Conservation (phyloP, 441 rosid species). For the Gossypium schwendimanii region DNA sequence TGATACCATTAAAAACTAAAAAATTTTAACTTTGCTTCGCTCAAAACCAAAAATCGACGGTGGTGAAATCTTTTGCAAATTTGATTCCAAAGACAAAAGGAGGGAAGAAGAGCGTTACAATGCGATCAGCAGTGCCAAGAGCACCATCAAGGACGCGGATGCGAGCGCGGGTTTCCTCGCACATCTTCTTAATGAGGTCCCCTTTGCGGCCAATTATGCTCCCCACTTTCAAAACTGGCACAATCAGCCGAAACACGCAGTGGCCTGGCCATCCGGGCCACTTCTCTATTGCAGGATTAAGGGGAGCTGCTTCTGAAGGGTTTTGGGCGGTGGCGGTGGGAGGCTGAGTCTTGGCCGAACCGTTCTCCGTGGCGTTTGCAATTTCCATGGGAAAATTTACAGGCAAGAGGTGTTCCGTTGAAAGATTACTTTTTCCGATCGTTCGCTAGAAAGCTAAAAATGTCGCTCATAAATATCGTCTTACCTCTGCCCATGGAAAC, state of each 20-base stretch:
- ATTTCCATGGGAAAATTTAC: background rate
- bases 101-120: conserved; percentile 24
- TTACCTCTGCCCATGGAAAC: too few relatives aligned
- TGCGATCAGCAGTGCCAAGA: conserved; percentile 53
- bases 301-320: conserved; percentile 8
- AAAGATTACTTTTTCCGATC: background rate
- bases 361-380: background rate
- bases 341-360: background rate
- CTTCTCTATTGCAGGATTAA: conserved; percentile 30
- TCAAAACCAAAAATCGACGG: background rate
- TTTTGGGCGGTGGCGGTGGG: background rate
- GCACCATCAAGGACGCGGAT: conserved; percentile 60
- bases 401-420: background rate
- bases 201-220: conserved; percentile 62
- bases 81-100: background rate
- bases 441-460: too few relatives aligned
- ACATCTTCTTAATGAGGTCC: conserved; percentile 56
- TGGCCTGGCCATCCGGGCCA: conserved; percentile 81
- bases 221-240: conserved; percentile 58
- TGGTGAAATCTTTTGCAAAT: background rate
- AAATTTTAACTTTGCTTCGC: too few relatives aligned
- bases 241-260: conserved; percentile 56
- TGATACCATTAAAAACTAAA: background rate
- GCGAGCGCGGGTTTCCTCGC: conserved; percentile 61
- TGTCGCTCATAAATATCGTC: too few relatives aligned